Base-by-base conservation (phyloP, 305 asterid genomes). In the Plantago coronopus region DNA sequence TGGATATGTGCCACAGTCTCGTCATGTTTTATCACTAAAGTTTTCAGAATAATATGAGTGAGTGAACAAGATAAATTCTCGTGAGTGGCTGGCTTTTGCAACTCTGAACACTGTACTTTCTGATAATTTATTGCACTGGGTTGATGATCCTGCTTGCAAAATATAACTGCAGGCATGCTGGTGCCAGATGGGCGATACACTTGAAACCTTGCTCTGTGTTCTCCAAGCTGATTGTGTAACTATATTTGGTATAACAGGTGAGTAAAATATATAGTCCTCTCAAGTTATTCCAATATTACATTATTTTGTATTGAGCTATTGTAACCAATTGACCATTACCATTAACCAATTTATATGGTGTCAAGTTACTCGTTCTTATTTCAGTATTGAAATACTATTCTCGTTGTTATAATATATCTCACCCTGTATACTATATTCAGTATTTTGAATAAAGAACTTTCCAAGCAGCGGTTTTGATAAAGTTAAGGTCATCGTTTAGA, bases 151-250 rank as follows among this genome's bases (percentile, higher is more conserved):
- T 27, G 63, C 34, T 72, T 54, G 61, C 61, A 59, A 50, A 17
- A 43, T 64, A 55, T 40, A 56, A 61, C 64, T 74, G 65, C 76
- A 89, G 98, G 93, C 80, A 54, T 91, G 97, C 78, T 91, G 96
- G 96, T 89, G 95, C 74, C 74, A 82, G 62, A 86, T 91, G 98
- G 90, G 91, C 57, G 80, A 81, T 71, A 57, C 64, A 64, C 75
- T 84, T 18, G 95, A 89, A 70, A 79, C 91, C 63, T 75, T 80
- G 69, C 82, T 91, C 27, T 91, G 96, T 76, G 90, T 86, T 72
- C 95, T 86, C 59, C 94, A 78, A 78, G 73, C 70, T 70, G 89
- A 80, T 70, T 74, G 89, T 68, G 69, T 91, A 74, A 79, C 91
- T 66, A 86, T 91, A 44, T 81, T 77, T 62, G 80, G 78, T 57